Conservation (phyloP, 2,329 filamentous ascomycete species). For the Ophiostoma ips region DNA sequence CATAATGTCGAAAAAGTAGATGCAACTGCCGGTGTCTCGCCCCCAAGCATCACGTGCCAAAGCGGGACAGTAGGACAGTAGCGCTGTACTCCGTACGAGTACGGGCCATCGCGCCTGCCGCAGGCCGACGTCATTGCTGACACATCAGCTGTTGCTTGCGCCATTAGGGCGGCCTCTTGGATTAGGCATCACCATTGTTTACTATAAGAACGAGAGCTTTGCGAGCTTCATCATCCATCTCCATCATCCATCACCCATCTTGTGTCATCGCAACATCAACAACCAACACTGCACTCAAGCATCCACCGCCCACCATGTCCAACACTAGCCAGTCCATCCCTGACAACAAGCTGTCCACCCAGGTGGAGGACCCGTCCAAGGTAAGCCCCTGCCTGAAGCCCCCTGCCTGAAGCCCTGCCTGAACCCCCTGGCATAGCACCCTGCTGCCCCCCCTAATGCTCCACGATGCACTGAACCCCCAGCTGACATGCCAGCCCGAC, state of each 20-base stretch:
- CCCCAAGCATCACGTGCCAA: too few relatives aligned
- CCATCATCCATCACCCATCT: neutral
- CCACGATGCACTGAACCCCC: neutral
- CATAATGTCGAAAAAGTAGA: too few relatives aligned
- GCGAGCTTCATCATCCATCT: neutral
- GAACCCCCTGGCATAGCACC: too few relatives aligned
- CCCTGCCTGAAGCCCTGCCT: too few relatives aligned
- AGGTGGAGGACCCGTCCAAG: constrained; percentile 17
- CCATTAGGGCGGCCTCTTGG: constrained; percentile 3
- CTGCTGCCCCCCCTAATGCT: neutral
- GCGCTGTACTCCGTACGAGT: too few relatives aligned
- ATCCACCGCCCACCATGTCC: constrained; percentile 4
- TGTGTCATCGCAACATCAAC: neutral
- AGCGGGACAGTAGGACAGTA: too few relatives aligned
- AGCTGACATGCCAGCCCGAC: constrained; percentile 9
- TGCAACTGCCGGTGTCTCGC: too few relatives aligned
- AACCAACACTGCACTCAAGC: neutral
- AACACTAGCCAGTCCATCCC: constrained; percentile 15
- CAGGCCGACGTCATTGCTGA: constrained; percentile 8
- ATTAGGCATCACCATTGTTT: constrained; percentile 2
- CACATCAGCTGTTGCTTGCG: neutral
- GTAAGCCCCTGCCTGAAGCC: too few relatives aligned
- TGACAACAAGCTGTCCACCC: constrained; percentile 13
- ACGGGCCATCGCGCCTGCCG: neutral
- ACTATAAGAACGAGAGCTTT: neutral